Conservation (phyloP, 2,329 filamentous ascomycete genomes). For the Lachnum nothofagi region DNA sequence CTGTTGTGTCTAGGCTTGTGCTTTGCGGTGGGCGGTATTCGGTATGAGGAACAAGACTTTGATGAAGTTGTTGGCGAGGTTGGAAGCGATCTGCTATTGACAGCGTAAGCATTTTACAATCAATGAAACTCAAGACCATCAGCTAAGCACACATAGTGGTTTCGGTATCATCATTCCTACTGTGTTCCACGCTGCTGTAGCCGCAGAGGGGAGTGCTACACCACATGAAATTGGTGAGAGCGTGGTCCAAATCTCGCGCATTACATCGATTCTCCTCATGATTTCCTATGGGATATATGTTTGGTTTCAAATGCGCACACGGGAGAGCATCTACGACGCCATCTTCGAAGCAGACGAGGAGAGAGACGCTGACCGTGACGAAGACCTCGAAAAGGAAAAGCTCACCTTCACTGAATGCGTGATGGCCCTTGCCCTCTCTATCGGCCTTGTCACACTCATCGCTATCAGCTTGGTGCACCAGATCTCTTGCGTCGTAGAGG, state of each 20-base stretch:
- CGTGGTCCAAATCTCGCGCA: slow-evolving; percentile 63
- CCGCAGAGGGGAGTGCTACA: slow-evolving; percentile 31
- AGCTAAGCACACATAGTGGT: slow-evolving; percentile 34
- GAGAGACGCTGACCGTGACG: slow-evolving; percentile 57
- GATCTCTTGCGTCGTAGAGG: slow-evolving; percentile 57
- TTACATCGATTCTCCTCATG: slow-evolving; percentile 65
- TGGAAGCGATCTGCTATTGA: slow-evolving; percentile 69
- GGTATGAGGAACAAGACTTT: slow-evolving; percentile 64
- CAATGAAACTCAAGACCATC: background rate
- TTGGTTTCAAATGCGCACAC: slow-evolving; percentile 70
- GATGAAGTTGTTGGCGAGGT: slow-evolving; percentile 73
- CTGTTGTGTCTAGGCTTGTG: slow-evolving; percentile 74
- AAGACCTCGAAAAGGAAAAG: slow-evolving; percentile 58
- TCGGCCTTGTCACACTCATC: slow-evolving; percentile 67
- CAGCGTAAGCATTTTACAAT: slow-evolving; percentile 56
- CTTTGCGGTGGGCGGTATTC: slow-evolving; percentile 71
- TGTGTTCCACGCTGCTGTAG: slow-evolving; percentile 47
- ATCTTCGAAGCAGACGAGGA: slow-evolving; percentile 68
- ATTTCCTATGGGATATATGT: slow-evolving; percentile 63
- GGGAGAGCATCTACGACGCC: slow-evolving; percentile 71
- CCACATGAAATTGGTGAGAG: slow-evolving; percentile 43
- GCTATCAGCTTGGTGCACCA: slow-evolving; percentile 69
- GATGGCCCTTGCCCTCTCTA: slow-evolving; percentile 57
- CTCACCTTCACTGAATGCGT: slow-evolving; percentile 71
- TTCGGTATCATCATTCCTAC: slow-evolving; percentile 41